Percentiles rank a stretch among this genome's conserved stretches.
Conservation (phyloP, 2,329 filamentous ascomycete genomes). For the Botryosphaeria agaves region DNA sequence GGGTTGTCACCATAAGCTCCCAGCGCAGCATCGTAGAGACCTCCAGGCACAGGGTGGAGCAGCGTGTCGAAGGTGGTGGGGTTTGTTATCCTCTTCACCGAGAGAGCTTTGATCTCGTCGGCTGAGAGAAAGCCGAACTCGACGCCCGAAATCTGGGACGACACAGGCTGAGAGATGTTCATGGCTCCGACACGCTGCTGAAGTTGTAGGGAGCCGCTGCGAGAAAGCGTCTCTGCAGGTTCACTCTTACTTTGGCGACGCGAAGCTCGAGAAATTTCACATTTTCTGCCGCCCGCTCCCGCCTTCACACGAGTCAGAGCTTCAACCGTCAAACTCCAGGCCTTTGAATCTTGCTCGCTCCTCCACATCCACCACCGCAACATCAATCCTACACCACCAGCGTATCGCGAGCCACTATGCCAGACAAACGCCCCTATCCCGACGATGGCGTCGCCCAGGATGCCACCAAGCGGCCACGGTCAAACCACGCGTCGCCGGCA, state of each 20-base stretch:
- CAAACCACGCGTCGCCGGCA: conserved; percentile 18
- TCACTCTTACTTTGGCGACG: no score
- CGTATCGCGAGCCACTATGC: conserved; percentile 12
- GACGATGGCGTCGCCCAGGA: conserved; percentile 17
- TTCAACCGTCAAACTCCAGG: no score
- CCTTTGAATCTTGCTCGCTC: no score
- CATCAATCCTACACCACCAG: conserved; percentile 5
- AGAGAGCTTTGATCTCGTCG: conserved; percentile 72
- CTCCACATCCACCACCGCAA: conserved; percentile 1
- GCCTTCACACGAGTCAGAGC: no score
- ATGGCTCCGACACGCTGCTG: conserved; percentile 8
- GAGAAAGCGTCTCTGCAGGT: no score
- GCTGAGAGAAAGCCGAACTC: conserved; percentile 76
- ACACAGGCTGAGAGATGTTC: conserved; percentile 51
- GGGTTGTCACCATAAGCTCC: conserved; percentile 75
- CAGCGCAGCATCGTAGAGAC: conserved; percentile 81
- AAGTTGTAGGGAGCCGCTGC: no score
- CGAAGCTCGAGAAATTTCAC: no score
- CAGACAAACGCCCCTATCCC: conserved; percentile 25
- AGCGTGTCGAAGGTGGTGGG: conserved; percentile 87
- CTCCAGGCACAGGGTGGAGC: conserved; percentile 74
- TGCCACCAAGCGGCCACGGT: conserved; percentile 22
- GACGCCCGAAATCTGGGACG: conserved; percentile 69
- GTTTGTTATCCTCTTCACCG: conserved; percentile 87
- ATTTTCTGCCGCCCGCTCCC: no score